Base-by-base conservation (phyloP, 1,139 yeast genomes). In the Suzukiozyma palmioleophila region DNA sequence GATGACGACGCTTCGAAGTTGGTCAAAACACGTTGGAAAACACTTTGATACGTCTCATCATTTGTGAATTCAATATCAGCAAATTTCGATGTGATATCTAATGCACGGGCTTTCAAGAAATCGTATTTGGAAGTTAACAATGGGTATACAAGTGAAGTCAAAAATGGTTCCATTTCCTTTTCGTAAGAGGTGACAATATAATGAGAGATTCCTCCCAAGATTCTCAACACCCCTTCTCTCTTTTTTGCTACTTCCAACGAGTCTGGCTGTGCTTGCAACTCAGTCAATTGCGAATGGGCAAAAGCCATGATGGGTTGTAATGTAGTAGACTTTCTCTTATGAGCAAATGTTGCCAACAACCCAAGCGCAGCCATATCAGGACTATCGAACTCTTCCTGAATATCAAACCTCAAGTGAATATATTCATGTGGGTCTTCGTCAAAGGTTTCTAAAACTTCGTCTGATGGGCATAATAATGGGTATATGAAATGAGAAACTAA, bases 391-490 rank as follows among this genome's bases (percentile, higher is more conserved):
- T 75, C 81, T 40, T 79, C 84, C 57, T 77, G 77, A 27, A 77
- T 64, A 56, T 88, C 95, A 53, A 88, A 73, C 43, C 81, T 79
- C 49, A 84, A 73, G 59, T 86, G 90, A 46, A 92, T 85, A 57
- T 89, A 92, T 59, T 90, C 97, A 42, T 79, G 85, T 6, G 97
- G 97, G 54, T 92, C 97, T 45, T 76, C 79, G 46, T 89, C 96
- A 63, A 86, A 90, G 27, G 79, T 63, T 47, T 87, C 95, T 44
- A 89, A 66, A 21, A 78, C 79, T 10, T 75, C 77, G 43, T 84
- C 85, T 15, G 76, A 72, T 9, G 95, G 90, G 46, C 86, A 75
- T 38, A 92, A 64, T 37, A 88, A 61, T 3, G 97, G 97, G 62
- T 75, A 89, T 10, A 90, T 73, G 44, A 92, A 81, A 50, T 83